Evolutionary conservation across 306 rosid genomes (phyloP).

Genomic region (Fragaria ananassa): DNA sequence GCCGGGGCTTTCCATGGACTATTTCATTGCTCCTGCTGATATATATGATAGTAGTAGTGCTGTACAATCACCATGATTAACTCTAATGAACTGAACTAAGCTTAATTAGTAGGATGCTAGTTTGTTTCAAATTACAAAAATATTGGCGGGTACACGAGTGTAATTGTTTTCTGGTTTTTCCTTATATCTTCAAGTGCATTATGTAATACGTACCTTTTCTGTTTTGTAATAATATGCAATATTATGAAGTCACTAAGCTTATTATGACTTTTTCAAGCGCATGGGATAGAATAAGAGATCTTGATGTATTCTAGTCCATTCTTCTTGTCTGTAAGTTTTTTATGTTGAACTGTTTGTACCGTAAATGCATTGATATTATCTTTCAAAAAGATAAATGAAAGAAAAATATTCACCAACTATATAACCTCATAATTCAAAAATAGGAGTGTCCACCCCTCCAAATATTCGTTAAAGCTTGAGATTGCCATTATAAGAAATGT

Average conservation of each 20-base stretch:
- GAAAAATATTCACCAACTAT: no score
- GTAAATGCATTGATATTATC: background rate
- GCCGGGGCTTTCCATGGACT: slow-evolving; percentile 83
- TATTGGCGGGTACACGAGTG: slow-evolving; percentile 23
- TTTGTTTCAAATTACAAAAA: slow-evolving; percentile 8
- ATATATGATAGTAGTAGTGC: slow-evolving; percentile 38
- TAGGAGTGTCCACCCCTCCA: background rate
- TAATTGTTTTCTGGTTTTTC: background rate
- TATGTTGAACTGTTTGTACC: background rate
- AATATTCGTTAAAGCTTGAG: background rate
- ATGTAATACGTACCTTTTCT: slow-evolving; percentile 1
- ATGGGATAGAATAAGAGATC: slow-evolving; percentile 6
- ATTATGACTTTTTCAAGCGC: slow-evolving; percentile 12
- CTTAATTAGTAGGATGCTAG: slow-evolving; percentile 22
- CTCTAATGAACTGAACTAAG: background rate
- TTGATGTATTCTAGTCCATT: background rate
- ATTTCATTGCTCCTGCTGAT: slow-evolving; percentile 89
- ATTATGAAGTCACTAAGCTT: slow-evolving; percentile 1
- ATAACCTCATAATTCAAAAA: no score
- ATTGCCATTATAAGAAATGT: background rate
- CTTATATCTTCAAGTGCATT: background rate
- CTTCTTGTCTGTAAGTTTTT: no score
- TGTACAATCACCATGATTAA: slow-evolving; percentile 47
- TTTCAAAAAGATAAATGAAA: no score
- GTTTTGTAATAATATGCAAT: background rate